phyloP scores from a whole-genome alignment of 2,329 filamentous ascomycete species.

The Sarocladiaceae sp. region DNA sequence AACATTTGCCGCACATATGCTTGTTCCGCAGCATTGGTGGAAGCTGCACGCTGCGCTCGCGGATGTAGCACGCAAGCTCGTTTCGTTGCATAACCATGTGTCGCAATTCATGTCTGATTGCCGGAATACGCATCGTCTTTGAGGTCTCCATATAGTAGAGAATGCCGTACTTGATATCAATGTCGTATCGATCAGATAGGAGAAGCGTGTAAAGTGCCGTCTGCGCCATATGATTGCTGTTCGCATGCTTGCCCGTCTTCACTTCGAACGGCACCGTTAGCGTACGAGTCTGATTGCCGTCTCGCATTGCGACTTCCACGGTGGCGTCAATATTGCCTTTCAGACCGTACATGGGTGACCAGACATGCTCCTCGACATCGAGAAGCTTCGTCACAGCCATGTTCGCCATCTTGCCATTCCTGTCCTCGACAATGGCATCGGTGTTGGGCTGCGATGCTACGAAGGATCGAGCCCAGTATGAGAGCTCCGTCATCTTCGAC shows the following conservation, averaged over 20 bases:
- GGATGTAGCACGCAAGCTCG: slow-evolving; percentile 75
- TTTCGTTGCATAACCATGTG: slow-evolving; percentile 98
- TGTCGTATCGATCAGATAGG: slow-evolving; percentile 88
- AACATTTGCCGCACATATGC: slow-evolving; percentile 78
- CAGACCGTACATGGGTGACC: slow-evolving; percentile 94
- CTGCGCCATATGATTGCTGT: slow-evolving; percentile 79
- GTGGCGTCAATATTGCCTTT: slow-evolving; percentile 98
- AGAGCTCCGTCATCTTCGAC: slow-evolving; percentile 76
- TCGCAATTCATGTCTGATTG: slow-evolving; percentile 78
- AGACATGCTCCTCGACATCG: slow-evolving; percentile 95
- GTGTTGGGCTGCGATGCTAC: slow-evolving; percentile 64
- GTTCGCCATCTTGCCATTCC: slow-evolving; percentile 66
- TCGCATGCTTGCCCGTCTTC: slow-evolving; percentile 85
- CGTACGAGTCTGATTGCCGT: slow-evolving; percentile 58
- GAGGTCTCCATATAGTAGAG: slow-evolving; percentile 94
- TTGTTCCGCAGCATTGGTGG: slow-evolving; percentile 81
- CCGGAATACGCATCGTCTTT: slow-evolving; percentile 76
- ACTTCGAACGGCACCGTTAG: slow-evolving; percentile 90
- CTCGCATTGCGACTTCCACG: slow-evolving; percentile 76
- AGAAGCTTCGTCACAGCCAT: slow-evolving; percentile 91
- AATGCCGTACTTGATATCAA: slow-evolving; percentile 83
- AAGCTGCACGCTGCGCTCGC: slow-evolving; percentile 70
- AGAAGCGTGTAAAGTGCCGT: slow-evolving; percentile 91
- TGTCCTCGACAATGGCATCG: slow-evolving; percentile 70
- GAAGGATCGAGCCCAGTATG: slow-evolving; percentile 78